Conservation (phyloP, 345 rosid genomes). For the Arabidopsis thaliana region DNA sequence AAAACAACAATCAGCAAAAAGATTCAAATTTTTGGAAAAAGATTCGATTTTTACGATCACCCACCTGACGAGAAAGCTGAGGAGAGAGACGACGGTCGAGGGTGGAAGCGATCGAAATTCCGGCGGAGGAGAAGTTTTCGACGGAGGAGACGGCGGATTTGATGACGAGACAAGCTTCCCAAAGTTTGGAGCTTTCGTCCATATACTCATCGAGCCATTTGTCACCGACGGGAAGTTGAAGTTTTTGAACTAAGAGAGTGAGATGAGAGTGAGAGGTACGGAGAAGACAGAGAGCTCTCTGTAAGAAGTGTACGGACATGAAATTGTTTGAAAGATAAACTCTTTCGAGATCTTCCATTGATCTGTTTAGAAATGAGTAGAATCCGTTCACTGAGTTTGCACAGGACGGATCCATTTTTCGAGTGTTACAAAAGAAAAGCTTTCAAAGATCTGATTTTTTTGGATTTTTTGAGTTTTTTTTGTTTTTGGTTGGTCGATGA, state of each 20-base stretch:
- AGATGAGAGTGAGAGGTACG: constrained; percentile 85
- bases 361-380: constrained; percentile 79
- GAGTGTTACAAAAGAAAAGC: background rate
- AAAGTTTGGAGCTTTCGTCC: constrained; percentile 96
- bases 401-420: constrained; percentile 77
- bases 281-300: constrained; percentile 77
- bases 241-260: constrained; percentile 82
- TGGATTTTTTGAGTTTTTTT: background rate
- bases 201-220: constrained; percentile 99
- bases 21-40: background rate
- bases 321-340: constrained; percentile 66
- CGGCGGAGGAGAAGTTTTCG: constrained; percentile 76
- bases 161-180: constrained; percentile 93
- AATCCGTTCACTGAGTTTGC: constrained; percentile 84
- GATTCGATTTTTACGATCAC: constrained; percentile 27
- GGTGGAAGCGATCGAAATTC: constrained; percentile 65
- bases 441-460: constrained; percentile 31
- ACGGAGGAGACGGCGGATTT: constrained; percentile 81
- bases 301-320: constrained; percentile 92
- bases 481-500: constrained; percentile 28
- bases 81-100: constrained; percentile 69
- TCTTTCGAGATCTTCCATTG: constrained; percentile 92
- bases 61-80: constrained; percentile 53
- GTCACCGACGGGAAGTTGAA: constrained; percentile 91
- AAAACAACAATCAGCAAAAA: background rate